Evolutionary conservation across 306 rosid species (phyloP), one percentile per base, ranked within the genome.

Genomic region (Fagus sylvatica): DNA sequence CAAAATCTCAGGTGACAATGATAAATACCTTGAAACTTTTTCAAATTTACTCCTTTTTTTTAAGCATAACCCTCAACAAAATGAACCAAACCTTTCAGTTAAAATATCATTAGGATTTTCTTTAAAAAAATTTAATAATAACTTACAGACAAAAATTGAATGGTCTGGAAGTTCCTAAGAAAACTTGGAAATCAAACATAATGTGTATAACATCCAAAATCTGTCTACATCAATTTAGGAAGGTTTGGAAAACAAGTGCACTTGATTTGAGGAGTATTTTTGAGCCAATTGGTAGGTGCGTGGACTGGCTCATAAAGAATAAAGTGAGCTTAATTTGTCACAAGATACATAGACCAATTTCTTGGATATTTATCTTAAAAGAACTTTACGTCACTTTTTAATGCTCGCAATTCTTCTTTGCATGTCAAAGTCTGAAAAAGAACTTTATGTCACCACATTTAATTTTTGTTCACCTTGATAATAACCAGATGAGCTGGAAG

Each of bases 401-500:
- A 19, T 11, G 33, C 65, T 65, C 4, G 55, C 51, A 39, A 76
- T 13, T 19, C 51, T 36, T 7, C 15, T 46, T 43, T 49, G 11
- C 1, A 2, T 19, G 33, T 46, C 37, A 40, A 22, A 17, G 32
- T 40, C 6, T 76, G 57, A 33, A 53, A 61, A 66, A 65, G 7
- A 46, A 46, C 51, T 46, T 10, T 4, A 2, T 46, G 51, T 11
- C 28, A 80, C 22, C 41, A 61, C 55, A 80, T 46, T 48, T 33
- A 60, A 37, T 61, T 76, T 62, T 39, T 42, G 66, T 80, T 82
- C 74, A 90, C 98, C 98, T 94, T 94, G 79, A 94, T 94, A 71
- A 94, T 94, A 43, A 94, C 98, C 65, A 94, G 92, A 89, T 94
- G 98, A 16, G 98, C 98, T 10, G 98, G 98, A 85, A 94, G 98